Conservation (phyloP, 2,329 filamentous ascomycete species). For the Ophiocordyceps australis region DNA sequence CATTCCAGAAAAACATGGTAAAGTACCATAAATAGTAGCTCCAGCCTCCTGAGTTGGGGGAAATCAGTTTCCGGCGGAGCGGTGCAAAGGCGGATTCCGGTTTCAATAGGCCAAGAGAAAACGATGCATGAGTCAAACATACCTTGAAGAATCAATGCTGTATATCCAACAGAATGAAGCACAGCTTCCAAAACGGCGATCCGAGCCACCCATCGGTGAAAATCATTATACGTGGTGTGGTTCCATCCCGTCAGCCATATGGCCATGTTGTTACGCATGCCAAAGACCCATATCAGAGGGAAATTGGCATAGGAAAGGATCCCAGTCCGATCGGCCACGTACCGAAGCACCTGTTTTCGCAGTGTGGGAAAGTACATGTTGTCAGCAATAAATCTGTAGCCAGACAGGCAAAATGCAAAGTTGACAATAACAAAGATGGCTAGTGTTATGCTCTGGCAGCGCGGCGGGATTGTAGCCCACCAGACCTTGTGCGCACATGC, state of each 20-base stretch:
- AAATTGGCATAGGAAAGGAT: constrained; percentile 46
- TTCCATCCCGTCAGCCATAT: constrained; percentile 53
- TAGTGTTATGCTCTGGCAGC: constrained; percentile 22
- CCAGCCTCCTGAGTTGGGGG: too few species aligned
- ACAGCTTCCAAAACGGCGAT: constrained; percentile 43
- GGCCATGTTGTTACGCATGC: constrained; percentile 46
- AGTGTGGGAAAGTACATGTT: constrained; percentile 19
- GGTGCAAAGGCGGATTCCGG: neutral
- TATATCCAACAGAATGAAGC: constrained; percentile 43
- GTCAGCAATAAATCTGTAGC: constrained; percentile 16
- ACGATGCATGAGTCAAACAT: neutral
- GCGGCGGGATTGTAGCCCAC: constrained; percentile 24
- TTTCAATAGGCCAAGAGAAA: fast-evolving
- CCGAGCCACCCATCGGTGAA: constrained; percentile 48
- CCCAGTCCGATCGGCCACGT: constrained; percentile 44
- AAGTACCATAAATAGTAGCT: constrained; percentile 16
- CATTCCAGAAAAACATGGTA: constrained; percentile 27
- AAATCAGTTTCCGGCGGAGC: too few species aligned
- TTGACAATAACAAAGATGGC: constrained; percentile 19
- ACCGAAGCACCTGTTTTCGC: constrained; percentile 24
- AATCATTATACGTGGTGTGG: constrained; percentile 46
- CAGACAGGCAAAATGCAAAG: constrained; percentile 14
- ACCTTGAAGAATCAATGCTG: constrained; percentile 21
- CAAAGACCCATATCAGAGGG: constrained; percentile 47
- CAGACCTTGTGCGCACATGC: constrained; percentile 22